phyloP scores from a whole-genome alignment of 371 early-diverging fungal genomes.

The Haplosporangium sp. region DNA sequence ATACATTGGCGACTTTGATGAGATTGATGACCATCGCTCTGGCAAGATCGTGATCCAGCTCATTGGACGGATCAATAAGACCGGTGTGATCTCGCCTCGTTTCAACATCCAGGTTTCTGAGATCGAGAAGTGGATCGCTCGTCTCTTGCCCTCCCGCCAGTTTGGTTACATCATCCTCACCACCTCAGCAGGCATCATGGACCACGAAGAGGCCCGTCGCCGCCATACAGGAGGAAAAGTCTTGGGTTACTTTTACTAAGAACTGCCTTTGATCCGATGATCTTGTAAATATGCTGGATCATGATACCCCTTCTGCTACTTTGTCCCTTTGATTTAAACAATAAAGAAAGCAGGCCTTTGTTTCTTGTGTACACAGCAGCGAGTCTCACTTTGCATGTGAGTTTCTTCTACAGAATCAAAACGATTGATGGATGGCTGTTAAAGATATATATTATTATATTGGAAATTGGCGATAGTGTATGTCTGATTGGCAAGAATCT shows the following conservation, averaged over 20 bases:
- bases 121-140: constrained; percentile 98
- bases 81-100: constrained; percentile 99
- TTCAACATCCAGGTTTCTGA: constrained; percentile 97
- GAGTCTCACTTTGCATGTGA: too few species aligned
- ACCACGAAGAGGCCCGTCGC: constrained; percentile 99
- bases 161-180: constrained; percentile 98
- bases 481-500: too few species aligned
- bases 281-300: too few species aligned
- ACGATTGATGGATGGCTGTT: too few species aligned
- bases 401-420: too few species aligned
- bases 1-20: constrained; percentile 99
- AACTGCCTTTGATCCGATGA: too few species aligned
- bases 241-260: constrained; percentile 59
- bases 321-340: too few species aligned
- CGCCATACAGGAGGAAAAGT: constrained; percentile 99
- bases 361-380: too few species aligned
- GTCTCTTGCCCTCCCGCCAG: constrained; percentile 99
- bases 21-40: constrained; percentile 98
- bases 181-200: constrained; percentile 99
- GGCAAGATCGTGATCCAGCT: constrained; percentile 99
- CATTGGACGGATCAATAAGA: constrained; percentile 99
- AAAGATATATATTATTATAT: too few species aligned
- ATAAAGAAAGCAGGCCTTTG: too few species aligned
- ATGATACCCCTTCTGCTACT: too few species aligned
- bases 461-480: too few species aligned